Evolutionary conservation across 164 flowering plant species (phyloP).

Genomic region (Vitis labrusca): DNA sequence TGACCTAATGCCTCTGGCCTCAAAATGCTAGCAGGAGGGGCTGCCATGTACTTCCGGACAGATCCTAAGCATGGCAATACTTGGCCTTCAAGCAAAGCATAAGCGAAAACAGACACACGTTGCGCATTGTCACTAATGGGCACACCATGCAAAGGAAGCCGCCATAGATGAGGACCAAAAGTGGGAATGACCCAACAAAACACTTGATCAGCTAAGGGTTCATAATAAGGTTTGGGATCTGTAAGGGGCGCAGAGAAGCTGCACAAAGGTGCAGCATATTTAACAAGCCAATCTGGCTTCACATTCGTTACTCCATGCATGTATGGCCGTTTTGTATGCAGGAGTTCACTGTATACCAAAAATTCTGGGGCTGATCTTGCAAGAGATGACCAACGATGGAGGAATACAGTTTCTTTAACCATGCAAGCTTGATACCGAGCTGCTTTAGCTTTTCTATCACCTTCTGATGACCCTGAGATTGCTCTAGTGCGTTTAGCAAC

Average conservation of each 20-base stretch:
- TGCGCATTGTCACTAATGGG: conserved; percentile 41
- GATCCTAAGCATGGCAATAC: conserved; percentile 77
- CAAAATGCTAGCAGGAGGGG: conserved; percentile 55
- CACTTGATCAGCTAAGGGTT: conserved; percentile 55
- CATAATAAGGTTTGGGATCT: conserved; percentile 78
- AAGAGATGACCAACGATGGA: conserved; percentile 75
- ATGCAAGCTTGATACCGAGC: conserved; percentile 70
- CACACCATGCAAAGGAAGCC: conserved; percentile 58
- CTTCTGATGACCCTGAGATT: conserved; percentile 33
- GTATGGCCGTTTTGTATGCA: conserved; percentile 77
- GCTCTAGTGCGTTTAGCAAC: conserved; percentile 68
- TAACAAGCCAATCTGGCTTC: conserved; percentile 78
- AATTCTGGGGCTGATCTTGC: conserved; percentile 74
- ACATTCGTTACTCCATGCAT: conserved; percentile 86
- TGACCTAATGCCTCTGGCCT: conserved; percentile 66
- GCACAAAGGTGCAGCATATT: conserved; percentile 63
- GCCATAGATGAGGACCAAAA: conserved; percentile 82
- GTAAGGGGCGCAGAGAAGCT: conserved; percentile 67
- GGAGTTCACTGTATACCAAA: conserved; percentile 75
- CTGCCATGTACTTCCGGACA: conserved; percentile 48
- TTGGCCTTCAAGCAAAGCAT: conserved; percentile 76
- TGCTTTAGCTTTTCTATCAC: conserved; percentile 47
- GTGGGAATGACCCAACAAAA: conserved; percentile 57
- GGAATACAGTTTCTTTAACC: conserved; percentile 73
- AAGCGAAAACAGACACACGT: conserved; percentile 66